These are phyloP conservation scores for Pleoardoris graminearum DNA, from an alignment of 2,329 filamentous ascomycete genomes.

Conservation along the genomic window DNA sequence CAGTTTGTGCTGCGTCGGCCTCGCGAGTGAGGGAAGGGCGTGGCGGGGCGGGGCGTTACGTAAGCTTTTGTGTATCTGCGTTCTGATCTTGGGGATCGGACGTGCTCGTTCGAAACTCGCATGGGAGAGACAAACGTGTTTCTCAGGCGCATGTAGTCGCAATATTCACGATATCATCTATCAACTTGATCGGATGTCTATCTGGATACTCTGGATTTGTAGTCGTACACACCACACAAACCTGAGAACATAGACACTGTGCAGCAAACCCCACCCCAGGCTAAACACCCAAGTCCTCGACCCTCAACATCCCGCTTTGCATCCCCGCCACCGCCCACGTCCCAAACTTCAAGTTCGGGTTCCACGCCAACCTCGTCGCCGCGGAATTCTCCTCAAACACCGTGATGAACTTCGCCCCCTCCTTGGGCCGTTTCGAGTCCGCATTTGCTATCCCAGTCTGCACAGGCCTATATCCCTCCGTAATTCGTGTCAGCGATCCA, in stretches of 20 bases:
- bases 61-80: not conserved
- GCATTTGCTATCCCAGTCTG: slow-evolving; percentile 31
- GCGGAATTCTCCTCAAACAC: slow-evolving; percentile 52
- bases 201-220: too few relatives aligned
- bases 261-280: too few relatives aligned
- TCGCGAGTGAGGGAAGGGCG: not conserved
- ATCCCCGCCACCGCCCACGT: slow-evolving; percentile 57
- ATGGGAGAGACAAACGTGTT: too few relatives aligned
- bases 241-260: too few relatives aligned
- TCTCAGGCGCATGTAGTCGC: too few relatives aligned
- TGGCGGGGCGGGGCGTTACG: not conserved
- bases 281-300: slow-evolving; percentile 51
- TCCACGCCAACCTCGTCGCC: slow-evolving; percentile 54
- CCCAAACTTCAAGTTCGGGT: slow-evolving; percentile 54
- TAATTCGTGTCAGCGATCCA: slow-evolving; percentile 40
- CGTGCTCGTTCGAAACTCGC: too few relatives aligned
- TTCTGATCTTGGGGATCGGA: too few relatives aligned
- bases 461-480: slow-evolving; percentile 48
- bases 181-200: too few relatives aligned
- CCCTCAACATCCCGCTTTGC: slow-evolving; percentile 53
- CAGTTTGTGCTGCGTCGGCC: not conserved
- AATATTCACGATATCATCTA: too few relatives aligned
- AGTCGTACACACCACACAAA: too few relatives aligned
- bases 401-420: slow-evolving; percentile 42
- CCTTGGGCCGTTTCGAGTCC: slow-evolving; percentile 25